These are phyloP conservation scores for Claviceps sorghi DNA, from an alignment of 2,329 filamentous ascomycete species.

Conservation along the genomic window DNA sequence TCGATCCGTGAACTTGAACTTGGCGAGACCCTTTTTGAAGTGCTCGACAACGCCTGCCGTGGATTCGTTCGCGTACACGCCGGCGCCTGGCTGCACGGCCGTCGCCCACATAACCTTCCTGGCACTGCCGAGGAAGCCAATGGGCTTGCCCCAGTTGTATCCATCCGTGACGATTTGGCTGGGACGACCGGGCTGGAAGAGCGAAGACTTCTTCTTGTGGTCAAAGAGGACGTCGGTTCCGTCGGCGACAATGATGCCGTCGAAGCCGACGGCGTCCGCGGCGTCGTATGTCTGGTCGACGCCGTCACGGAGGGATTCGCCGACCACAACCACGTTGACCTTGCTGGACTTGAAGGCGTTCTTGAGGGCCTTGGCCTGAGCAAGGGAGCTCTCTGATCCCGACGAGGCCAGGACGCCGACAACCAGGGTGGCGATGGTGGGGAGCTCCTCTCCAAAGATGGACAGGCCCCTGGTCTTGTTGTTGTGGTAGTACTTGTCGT, in stretches of 20 bases:
- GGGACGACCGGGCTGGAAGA: slow-evolving; percentile 51
- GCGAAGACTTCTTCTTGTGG: slow-evolving; percentile 26
- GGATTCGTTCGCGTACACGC: slow-evolving; percentile 24
- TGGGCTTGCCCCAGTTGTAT: slow-evolving; percentile 56
- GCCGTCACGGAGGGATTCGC: slow-evolving; percentile 37
- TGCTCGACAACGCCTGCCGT: slow-evolving; percentile 25
- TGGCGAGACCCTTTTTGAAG: slow-evolving; percentile 44
- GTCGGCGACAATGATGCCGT: slow-evolving; percentile 45
- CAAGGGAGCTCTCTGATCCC: slow-evolving; percentile 26
- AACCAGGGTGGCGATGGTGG: slow-evolving; percentile 46
- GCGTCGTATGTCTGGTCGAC: slow-evolving; percentile 51
- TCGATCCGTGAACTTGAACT: slow-evolving; percentile 51
- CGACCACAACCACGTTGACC: slow-evolving; percentile 45
- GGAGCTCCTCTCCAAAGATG: slow-evolving; percentile 42
- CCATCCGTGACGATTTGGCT: slow-evolving; percentile 46
- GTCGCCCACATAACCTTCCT: slow-evolving; percentile 23
- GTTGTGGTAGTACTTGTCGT: slow-evolving; percentile 51
- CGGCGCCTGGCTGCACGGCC: slow-evolving; percentile 28
- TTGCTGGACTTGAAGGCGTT: slow-evolving; percentile 32
- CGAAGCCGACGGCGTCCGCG: slow-evolving; percentile 47
- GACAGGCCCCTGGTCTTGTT: slow-evolving; percentile 49
- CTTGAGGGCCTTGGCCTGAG: slow-evolving; percentile 35
- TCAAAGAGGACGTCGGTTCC: slow-evolving; percentile 40
- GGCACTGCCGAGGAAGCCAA: slow-evolving; percentile 41
- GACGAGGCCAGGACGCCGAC: slow-evolving; percentile 46